Conservation (phyloP, 1,139 yeast species). For the Lodderomyces beijingensis region DNA sequence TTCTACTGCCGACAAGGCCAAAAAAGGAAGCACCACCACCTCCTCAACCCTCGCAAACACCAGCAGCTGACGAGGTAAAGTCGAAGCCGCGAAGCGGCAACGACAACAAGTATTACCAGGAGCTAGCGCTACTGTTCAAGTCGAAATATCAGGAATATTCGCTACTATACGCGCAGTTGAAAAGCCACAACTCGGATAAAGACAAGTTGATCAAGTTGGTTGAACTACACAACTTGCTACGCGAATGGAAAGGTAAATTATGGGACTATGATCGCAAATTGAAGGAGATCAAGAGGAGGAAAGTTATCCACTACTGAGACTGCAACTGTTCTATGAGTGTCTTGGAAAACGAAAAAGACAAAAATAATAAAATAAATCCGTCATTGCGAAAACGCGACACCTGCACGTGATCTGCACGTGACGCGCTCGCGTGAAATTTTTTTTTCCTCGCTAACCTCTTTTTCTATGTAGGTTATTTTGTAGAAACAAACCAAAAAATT, state of each 20-base stretch:
- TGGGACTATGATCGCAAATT: slow-evolving; percentile 29
- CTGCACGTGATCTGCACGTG: no score
- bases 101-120: slow-evolving; percentile 17
- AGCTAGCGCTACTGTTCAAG: slow-evolving; percentile 34
- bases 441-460: no score
- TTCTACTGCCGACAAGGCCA: slow-evolving; percentile 9
- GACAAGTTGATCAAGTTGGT: slow-evolving; percentile 25
- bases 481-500: no score
- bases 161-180: slow-evolving; percentile 23
- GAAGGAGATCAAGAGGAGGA: not conserved
- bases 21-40: not conserved
- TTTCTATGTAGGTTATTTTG: no score
- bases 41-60: not conserved
- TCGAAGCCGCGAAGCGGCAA: slow-evolving; percentile 10
- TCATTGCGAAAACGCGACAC: no score
- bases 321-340: not conserved
- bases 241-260: slow-evolving; percentile 33
- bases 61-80: not conserved
- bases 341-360: no score
- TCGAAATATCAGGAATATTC: slow-evolving; percentile 38
- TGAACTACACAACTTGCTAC: slow-evolving; percentile 32
- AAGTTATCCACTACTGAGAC: slow-evolving; percentile 2
- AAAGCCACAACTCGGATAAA: slow-evolving; percentile 11
- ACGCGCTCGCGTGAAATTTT: no score
- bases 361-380: no score